A percentile compares a stretch with the other conserved stretches of the same genome.
Evolutionary conservation across 495 filamentous ascomycete genomes (phyloP).

Genomic region (Penicillium manginii): DNA sequence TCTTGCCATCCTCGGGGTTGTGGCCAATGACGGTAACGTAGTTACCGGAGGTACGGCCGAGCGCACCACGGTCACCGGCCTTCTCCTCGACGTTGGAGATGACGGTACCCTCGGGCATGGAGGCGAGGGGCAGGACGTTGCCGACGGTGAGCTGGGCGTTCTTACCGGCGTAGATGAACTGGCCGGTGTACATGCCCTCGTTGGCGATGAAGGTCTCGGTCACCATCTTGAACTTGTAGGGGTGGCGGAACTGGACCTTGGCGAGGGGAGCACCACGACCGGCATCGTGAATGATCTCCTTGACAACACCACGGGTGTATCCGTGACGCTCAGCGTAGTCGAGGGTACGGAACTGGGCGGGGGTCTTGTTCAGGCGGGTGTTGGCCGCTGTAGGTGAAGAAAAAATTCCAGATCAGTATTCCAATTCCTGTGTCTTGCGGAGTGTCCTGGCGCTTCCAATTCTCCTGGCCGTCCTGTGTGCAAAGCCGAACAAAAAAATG

Average conservation of each 20-base stretch:
- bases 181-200: conserved; percentile 99
- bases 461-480: conserved; percentile 18
- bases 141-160: conserved; percentile 92
- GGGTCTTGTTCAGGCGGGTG: conserved; percentile 91
- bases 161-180: conserved; percentile 99
- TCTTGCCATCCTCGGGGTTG: conserved; percentile 99
- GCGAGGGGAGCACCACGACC: conserved; percentile 97
- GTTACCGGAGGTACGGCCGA: conserved; percentile 97
- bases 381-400: conserved; percentile 60
- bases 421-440: conserved; percentile 19
- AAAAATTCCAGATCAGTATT: conserved; percentile 48
- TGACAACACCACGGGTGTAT: conserved; percentile 94
- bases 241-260: conserved; percentile 92
- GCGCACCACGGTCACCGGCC: conserved; percentile 90
- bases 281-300: conserved; percentile 99
- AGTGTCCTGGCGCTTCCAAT: conserved; percentile 16
- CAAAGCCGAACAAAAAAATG: conserved; percentile 20
- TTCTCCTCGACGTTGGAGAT: conserved; percentile 99
- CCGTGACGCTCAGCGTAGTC: conserved; percentile 96
- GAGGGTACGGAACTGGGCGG: conserved; percentile 91
- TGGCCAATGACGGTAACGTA: conserved; percentile 99
- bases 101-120: conserved; percentile 97
- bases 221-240: conserved; percentile 86
- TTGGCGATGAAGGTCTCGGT: conserved; percentile 99
- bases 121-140: conserved; percentile 92